Evolutionary conservation across 176 grass and related monocot genomes (phyloP).

Genomic region (Elymus sibiricus): DNA sequence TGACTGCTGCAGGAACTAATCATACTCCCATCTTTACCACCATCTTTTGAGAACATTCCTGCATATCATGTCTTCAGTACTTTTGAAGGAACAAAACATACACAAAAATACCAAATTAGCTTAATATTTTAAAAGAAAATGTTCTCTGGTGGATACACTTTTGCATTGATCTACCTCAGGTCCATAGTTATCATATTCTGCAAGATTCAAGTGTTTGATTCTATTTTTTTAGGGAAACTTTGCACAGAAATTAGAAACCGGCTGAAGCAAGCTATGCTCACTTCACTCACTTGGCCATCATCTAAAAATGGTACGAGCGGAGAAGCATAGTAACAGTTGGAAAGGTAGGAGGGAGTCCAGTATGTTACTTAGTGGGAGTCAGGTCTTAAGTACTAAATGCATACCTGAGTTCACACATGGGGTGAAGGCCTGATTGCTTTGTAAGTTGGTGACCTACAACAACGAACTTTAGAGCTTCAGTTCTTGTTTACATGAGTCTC

Average conservation of each 20-base stretch:
- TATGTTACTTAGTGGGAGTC: too few relatives aligned
- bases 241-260: neutral
- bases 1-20: slow-evolving; percentile 50
- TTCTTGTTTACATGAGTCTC: neutral
- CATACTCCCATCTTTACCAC: slow-evolving; percentile 47
- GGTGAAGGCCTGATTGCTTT: neutral
- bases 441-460: neutral
- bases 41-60: slow-evolving; percentile 50
- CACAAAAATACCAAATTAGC: neutral
- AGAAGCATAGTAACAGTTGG: neutral
- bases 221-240: neutral
- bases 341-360: too few relatives aligned
- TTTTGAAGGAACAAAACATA: neutral
- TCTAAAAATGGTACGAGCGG: neutral
- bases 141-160: neutral
- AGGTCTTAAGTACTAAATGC: neutral
- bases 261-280: neutral
- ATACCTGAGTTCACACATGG: neutral
- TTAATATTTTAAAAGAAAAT: neutral
- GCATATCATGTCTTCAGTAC: slow-evolving; percentile 16
- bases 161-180: neutral
- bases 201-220: neutral
- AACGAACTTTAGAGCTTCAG: neutral
- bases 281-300: neutral
- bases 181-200: neutral